Evolutionary conservation across 192 early-diverging fungal genomes (phyloP), one percentile per base, ranked within the genome.

Genomic region (Coemansia sp.): DNA sequence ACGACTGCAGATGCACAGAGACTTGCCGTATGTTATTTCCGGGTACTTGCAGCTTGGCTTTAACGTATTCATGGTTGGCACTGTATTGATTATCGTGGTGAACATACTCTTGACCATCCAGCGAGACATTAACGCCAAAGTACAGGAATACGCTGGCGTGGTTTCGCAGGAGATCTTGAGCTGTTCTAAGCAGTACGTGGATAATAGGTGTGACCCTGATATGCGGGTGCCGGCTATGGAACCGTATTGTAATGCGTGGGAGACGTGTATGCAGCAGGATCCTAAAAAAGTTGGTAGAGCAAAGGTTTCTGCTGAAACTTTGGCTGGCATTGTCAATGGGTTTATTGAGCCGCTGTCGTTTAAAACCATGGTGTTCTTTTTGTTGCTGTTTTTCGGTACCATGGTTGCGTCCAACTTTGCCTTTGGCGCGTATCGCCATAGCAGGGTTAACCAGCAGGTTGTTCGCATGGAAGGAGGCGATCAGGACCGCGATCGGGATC

Each of bases 331-430:
- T 35, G 74, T 92, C 54, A 94, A 93, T 65, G 86, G 90, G 38
- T 91, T 96, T 64, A 88, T 94, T 37, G 90, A 96, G 35, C 90
- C 92, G 8, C 86, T 96, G 7, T 93, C 92, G n/a, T 88, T 90
- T 60, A 96, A 96, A 63, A 91, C 93, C 0, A 91, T 96, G 91
- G 87, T 72, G 62, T 83, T 86, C 56, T 83, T 86, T 71, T 64
- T 79, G 53, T 57, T 74, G 35, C 53, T 83, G 60, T 83, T 83
- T 57, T 69, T 86, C 52, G 80, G 85, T 60, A 78, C 84, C 2
- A 48, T 82, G 61, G 61, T 76, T 22, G 45, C 78, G 8, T 79
- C 84, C 39, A 81, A 81, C 66, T 82, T 82, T 76, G 84, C 84
- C 18, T 82, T 85, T 73, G 73, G 76, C 45, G 76, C 74, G 2